A percentile compares a stretch with the other conserved stretches of the same genome.
Evolutionary conservation across 331 rosid genomes (phyloP).

Genomic region (Pyrus hybrid): DNA sequence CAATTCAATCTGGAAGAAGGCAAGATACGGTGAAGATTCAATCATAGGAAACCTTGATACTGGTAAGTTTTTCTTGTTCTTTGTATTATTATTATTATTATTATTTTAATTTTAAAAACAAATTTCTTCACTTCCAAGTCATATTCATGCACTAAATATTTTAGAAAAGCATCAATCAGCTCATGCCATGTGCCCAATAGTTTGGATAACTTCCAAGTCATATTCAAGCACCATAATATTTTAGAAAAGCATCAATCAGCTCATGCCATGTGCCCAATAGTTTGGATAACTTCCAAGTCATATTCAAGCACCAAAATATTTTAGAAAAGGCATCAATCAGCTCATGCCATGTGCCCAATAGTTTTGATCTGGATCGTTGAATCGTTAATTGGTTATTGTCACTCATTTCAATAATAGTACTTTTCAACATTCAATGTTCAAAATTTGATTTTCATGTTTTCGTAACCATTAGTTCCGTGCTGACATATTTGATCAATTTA

Average conservation of each 20-base stretch:
- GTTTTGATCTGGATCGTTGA: conserved; percentile 27
- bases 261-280: background rate
- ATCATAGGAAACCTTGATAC: conserved; percentile 79
- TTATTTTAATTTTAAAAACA: background rate
- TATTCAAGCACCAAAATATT: too few species aligned
- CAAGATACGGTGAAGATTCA: conserved; percentile 67
- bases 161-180: background rate
- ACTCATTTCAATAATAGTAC: background rate
- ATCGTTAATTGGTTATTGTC: background rate
- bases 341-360: too few species aligned
- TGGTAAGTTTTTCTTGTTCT: conserved; percentile 29
- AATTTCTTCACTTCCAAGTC: background rate
- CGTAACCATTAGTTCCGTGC: background rate
- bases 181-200: background rate
- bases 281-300: too few species aligned
- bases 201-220: too few species aligned
- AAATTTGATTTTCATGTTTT: background rate
- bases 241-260: background rate
- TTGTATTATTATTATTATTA: background rate
- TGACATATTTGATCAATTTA: background rate
- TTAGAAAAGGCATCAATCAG: too few species aligned
- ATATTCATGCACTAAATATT: background rate
- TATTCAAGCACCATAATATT: too few species aligned
- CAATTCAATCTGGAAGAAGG: conserved; percentile 61
- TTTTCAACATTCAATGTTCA: background rate